Percentiles rank a stretch among this genome's conserved stretches.
Conservation (phyloP, 768 basidiomycete species). For the Pisolithus microcarpus region DNA sequence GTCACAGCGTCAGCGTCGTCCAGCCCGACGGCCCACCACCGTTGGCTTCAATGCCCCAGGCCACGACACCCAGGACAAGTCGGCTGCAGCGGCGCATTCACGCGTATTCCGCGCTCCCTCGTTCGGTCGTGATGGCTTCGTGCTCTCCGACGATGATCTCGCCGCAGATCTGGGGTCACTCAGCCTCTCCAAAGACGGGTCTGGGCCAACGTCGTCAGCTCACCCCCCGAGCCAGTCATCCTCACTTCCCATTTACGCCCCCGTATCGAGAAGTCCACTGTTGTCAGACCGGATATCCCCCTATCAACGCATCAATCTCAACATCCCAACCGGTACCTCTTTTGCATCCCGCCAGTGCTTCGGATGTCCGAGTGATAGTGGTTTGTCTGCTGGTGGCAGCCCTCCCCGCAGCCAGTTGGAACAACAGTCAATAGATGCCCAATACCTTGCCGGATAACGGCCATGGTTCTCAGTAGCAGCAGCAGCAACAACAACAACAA, state of each 20-base stretch:
- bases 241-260: slow-evolving; percentile 71
- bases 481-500: slow-evolving; percentile 24
- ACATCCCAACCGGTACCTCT: slow-evolving; percentile 42
- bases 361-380: slow-evolving; percentile 58
- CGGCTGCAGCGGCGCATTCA: slow-evolving; percentile 12
- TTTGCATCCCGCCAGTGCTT: slow-evolving; percentile 41
- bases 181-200: slow-evolving; percentile 28
- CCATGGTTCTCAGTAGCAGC: too few species aligned
- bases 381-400: slow-evolving; percentile 44
- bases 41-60: slow-evolving; percentile 64
- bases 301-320: slow-evolving; percentile 58
- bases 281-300: slow-evolving; percentile 45
- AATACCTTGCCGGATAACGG: slow-evolving; percentile 24
- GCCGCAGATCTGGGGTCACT: slow-evolving; percentile 62
- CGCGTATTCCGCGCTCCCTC: slow-evolving; percentile 25
- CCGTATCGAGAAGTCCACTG: slow-evolving; percentile 58
- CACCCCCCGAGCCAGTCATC: slow-evolving; percentile 64
- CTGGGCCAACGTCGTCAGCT: slow-evolving; percentile 36
- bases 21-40: slow-evolving; percentile 63
- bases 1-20: slow-evolving; percentile 79
- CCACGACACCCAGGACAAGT: slow-evolving; percentile 38
- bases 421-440: slow-evolving; percentile 36
- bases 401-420: slow-evolving; percentile 40
- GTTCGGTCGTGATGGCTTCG: too few species aligned
- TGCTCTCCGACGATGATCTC: slow-evolving; percentile 76